Evolutionary conservation across 306 rosid species (phyloP).

Genomic region (Cucurbita maxima): DNA sequence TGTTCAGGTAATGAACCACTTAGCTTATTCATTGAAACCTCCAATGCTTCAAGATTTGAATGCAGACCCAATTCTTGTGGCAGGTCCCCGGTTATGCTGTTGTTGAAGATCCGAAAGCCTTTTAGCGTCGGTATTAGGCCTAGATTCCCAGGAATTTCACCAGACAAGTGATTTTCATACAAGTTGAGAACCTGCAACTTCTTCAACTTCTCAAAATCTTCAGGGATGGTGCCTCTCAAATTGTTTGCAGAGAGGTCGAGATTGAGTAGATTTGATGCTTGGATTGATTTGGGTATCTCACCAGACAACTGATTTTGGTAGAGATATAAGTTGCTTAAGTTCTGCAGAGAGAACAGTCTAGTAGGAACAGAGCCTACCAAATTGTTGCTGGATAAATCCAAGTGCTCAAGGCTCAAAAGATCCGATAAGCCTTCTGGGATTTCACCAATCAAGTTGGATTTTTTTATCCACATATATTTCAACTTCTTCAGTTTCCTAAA

Average conservation of each 20-base stretch:
- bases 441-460: constrained; percentile 35
- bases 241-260: constrained; percentile 47
- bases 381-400: constrained; percentile 39
- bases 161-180: constrained; percentile 36
- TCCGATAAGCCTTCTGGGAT: constrained; percentile 34
- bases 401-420: constrained; percentile 26
- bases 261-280: constrained; percentile 21
- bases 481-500: constrained; percentile 39
- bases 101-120: constrained; percentile 29
- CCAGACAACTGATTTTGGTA: constrained; percentile 42
- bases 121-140: constrained; percentile 29
- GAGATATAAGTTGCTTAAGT: constrained; percentile 24
- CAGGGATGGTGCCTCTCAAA: constrained; percentile 48
- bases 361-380: constrained; percentile 50
- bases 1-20: constrained; percentile 51
- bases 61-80: constrained; percentile 54
- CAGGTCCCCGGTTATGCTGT: constrained; percentile 57
- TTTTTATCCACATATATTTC: constrained; percentile 24
- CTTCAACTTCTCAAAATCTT: constrained; percentile 33
- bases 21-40: constrained; percentile 46
- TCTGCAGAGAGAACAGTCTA: constrained; percentile 30
- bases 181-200: constrained; percentile 26
- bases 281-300: constrained; percentile 34
- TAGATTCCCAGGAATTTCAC: constrained; percentile 45
- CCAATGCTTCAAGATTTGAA: constrained; percentile 45